Evolutionary conservation across 1,139 yeast species (phyloP), one percentile per base, ranked within the genome.

Genomic region (Debaryomyces singareniensis): DNA sequence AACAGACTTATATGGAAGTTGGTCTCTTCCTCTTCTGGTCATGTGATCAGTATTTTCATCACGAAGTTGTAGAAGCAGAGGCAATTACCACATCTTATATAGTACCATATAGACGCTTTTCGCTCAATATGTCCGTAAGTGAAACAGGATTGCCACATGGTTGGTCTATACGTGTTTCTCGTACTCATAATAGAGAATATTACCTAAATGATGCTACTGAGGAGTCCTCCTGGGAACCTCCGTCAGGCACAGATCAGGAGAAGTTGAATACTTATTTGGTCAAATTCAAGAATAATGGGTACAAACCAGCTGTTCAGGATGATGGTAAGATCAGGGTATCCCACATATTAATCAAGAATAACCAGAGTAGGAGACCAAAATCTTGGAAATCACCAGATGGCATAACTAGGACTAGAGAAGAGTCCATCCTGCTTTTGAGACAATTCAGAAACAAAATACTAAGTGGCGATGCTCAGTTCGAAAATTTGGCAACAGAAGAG

Each of bases 141-240:
- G 58, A 58, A 34, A 72, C 94, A 14, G 98, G 98, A 10, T 71
- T 91, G 34, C 96, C 96, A 20, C 65, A 70, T 16, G 79, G 84
- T 33, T 91, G 98, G 97, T 75, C 80, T 27, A 73, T 91, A 29
- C 71, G 78, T 35, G 73, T 77, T 33, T 86, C 96, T 23, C 75
- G 78, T 39, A 79, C 94, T 9, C 87, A 86, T 48, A 76, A 83
- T 47, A 71, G 85, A 43, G 96, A 91, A 37, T 91, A 91, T 59
- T 91, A 67, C 56, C 77, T 72, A 55, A 77, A 86, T 47, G 75
- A 78, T 22, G 68, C 71, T 25, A 76, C 89, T 3, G 69, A 75
- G 30, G 80, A 80, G 47, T 82, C 96, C 1, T 69, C 78, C 23
- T 91, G 98, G 98, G 93, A 82, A 36, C 82, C 95, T 3, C 98